Conservation (phyloP, 192 early-diverging fungal genomes). For the Rhizophagus sp. region DNA sequence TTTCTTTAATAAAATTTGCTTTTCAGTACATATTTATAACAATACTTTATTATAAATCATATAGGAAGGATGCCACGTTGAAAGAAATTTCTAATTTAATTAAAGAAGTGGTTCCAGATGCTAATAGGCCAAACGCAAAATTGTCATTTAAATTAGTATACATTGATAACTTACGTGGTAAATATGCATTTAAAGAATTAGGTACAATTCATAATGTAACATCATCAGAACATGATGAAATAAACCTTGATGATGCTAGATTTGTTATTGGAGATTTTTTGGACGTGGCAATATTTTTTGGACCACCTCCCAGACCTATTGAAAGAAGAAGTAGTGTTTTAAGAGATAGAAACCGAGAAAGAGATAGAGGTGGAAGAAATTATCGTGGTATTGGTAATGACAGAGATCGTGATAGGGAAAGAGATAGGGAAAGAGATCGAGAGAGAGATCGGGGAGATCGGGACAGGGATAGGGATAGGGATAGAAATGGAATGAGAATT, state of each 20-base stretch:
- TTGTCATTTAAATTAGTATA: conserved; percentile 55
- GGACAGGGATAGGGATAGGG: conserved; percentile 7
- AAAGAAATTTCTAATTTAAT: conserved; percentile 59
- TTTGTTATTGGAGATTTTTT: conserved; percentile 64
- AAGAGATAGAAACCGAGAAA: conserved; percentile 26
- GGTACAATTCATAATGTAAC: conserved; percentile 43
- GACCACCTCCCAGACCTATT: conserved; percentile 1
- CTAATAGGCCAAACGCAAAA: conserved; percentile 39
- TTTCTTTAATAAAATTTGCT: neutral
- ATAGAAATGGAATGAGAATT: neutral
- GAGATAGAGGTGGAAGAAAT: neutral
- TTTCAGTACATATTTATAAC: neutral
- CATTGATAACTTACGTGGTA: conserved; percentile 40
- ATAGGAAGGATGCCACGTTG: conserved; percentile 64
- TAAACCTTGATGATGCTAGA: conserved; percentile 51
- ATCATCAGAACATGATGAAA: conserved; percentile 40
- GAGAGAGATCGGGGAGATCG: conserved; percentile 18
- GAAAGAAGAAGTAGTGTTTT: conserved; percentile 19
- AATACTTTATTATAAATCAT: neutral
- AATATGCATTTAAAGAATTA: conserved; percentile 43
- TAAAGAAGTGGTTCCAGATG: conserved; percentile 44
- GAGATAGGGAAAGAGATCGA: conserved; percentile 4
- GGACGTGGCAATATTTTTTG: conserved; percentile 50
- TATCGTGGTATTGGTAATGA: neutral
- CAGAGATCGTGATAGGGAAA: conserved; percentile 16